Base-by-base conservation (phyloP, 2,329 filamentous ascomycete genomes). In the Claviceps spartinae region DNA sequence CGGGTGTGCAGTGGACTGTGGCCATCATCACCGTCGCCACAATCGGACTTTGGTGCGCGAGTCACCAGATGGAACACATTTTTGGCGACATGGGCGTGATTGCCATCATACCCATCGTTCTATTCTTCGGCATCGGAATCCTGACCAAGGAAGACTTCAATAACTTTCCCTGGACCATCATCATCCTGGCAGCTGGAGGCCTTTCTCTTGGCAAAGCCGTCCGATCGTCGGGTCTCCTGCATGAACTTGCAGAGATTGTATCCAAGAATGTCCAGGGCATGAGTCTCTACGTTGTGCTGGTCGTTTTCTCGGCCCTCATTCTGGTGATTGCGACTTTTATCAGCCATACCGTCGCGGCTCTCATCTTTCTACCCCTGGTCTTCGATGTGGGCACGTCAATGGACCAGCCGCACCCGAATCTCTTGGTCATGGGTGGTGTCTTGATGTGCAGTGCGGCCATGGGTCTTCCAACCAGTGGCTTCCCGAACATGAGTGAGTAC, bases 81-180 rank as follows among this genome's bases (percentile, higher is more conserved):
- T 96, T 98, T 62, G 93, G 93, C 51, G 91, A 98, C 64, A 98
- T 98, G 93, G 93, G 93, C 50, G 90, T 98, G 50, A 86, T 98
- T 43, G 94, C 93, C 54, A 95, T 98, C 63, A 88, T 98, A 55
- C 93, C 93, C 5, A 85, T 98, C 49, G 86, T 95, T 3, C 75
- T 96, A 43, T 98, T 98, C 77, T 98, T 98, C 61, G 93, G 93
- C 51, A 90, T 89, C 2, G 93, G 93, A 11, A 91, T 97, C 58
- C 75, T 98, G 36, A 97, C 90, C 48, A 98, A 97, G 70, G 93
- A 97, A 69, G 93, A 98, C 70, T 98, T 98, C 66, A 98, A 98
- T 74, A 98, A 98, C 68, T 98, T 98, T 68, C 85, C 96, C 41
- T 98, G 93, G 93, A 98, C 94, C 20, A 98, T 98, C 68, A 96